Conservation (phyloP, 2,329 filamentous ascomycete species). For the Sodiomyces alkalinus region DNA sequence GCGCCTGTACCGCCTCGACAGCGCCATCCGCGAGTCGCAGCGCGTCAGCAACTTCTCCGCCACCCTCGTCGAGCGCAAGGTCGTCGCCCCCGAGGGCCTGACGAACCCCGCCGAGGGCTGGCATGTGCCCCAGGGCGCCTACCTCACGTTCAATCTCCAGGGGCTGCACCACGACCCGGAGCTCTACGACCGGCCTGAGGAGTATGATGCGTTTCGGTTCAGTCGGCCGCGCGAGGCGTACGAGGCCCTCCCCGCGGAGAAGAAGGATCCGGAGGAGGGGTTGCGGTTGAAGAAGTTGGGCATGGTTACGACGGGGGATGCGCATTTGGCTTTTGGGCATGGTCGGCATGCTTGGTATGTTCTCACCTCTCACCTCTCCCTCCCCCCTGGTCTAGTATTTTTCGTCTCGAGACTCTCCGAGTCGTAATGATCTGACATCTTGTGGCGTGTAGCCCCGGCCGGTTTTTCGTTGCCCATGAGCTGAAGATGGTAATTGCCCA, state of each 20-base stretch:
- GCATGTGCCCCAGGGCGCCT: conserved; percentile 25
- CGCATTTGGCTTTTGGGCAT: conserved; percentile 39
- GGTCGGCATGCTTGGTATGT: conserved; percentile 34
- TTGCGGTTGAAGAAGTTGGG: conserved; percentile 25
- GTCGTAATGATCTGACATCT: not conserved
- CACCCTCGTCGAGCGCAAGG: conserved; percentile 30
- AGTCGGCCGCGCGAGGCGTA: conserved; percentile 24
- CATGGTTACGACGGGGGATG: conserved; percentile 36
- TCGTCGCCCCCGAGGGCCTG: conserved; percentile 21
- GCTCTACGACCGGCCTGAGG: conserved; percentile 23
- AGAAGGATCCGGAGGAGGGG: conserved; percentile 14
- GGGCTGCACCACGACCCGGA: conserved; percentile 30
- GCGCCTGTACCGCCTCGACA: conserved; percentile 30
- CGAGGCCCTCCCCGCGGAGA: conserved; percentile 13
- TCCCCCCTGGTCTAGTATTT: conserved; percentile 1
- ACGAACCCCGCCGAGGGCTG: conserved; percentile 25
- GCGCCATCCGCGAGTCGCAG: conserved; percentile 37
- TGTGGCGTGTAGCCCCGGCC: conserved; percentile 24
- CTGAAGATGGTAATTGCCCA: conserved; percentile 38
- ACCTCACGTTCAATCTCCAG: conserved; percentile 26
- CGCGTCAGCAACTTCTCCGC: conserved; percentile 30
- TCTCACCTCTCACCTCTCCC: too few species aligned
- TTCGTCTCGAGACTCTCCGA: too few species aligned
- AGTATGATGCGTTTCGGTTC: conserved; percentile 35
- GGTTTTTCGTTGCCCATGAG: conserved; percentile 41